Evolutionary conservation across 345 rosid genomes (phyloP).

Genomic region (Bruguiera sexangula): DNA sequence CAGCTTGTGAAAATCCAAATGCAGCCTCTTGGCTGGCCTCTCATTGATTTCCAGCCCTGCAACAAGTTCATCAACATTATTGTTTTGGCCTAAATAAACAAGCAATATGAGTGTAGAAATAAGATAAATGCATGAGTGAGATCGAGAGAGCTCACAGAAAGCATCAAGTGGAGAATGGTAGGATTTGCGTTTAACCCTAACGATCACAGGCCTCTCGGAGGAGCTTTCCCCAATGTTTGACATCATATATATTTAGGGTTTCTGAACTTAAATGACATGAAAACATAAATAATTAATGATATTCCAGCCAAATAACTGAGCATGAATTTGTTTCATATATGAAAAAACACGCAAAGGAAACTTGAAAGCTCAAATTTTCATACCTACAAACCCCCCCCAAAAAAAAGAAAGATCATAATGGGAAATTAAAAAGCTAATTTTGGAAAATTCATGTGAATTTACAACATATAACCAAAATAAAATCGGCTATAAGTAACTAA

Average conservation of each 20-base stretch:
- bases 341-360: no score
- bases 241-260: conserved; percentile 14
- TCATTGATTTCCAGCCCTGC: conserved; percentile 84
- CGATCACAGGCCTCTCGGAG: conserved; percentile 18
- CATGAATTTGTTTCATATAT: no score
- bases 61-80: not conserved
- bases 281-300: no score
- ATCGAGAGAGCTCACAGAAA: conserved; percentile 12
- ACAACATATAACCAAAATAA: no score
- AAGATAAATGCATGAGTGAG: not conserved
- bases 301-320: no score
- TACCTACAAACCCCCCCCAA: no score
- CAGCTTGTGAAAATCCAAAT: conserved; percentile 51
- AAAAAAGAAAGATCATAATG: no score
- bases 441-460: no score
- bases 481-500: no score
- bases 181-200: conserved; percentile 33
- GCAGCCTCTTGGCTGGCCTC: conserved; percentile 58
- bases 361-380: no score
- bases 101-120: not conserved
- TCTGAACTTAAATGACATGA: not conserved
- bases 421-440: no score
- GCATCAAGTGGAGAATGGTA: conserved; percentile 24
- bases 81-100: not conserved
- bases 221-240: conserved; percentile 12